Conservation (phyloP, 345 rosid genomes). For the Salix purpurea region DNA sequence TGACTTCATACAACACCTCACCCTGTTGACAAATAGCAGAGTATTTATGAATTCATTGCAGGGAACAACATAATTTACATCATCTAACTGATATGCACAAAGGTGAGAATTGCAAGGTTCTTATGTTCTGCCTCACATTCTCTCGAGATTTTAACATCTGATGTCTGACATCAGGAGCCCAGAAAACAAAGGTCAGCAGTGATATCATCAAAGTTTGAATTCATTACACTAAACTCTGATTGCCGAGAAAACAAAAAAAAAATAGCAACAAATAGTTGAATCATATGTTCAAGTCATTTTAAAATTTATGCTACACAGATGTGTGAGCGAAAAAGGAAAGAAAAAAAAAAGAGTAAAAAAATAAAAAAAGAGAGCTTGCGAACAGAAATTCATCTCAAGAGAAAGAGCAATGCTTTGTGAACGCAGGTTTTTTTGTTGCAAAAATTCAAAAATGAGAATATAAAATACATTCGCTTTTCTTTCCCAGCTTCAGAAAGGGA, state of each 20-base stretch:
- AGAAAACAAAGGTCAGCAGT: background rate
- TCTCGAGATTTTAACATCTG: background rate
- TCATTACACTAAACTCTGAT: background rate
- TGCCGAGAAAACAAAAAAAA: background rate
- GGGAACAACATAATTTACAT: background rate
- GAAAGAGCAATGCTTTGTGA: background rate
- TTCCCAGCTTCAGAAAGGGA: too few species aligned
- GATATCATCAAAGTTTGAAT: background rate
- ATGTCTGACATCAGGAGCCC: background rate
- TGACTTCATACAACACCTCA: constrained; percentile 78
- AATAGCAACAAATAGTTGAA: background rate
- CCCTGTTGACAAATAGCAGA: constrained; percentile 41
- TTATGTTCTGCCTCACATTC: too few species aligned
- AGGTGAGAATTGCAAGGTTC: background rate
- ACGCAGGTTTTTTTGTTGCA: background rate
- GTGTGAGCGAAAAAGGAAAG: background rate
- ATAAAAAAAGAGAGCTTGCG: too few species aligned
- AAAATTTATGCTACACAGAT: background rate
- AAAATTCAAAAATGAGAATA: too few species aligned
- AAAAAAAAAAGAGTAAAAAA: too few species aligned
- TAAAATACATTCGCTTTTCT: too few species aligned
- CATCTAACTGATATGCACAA: background rate
- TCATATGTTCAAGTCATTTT: background rate
- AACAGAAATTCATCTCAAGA: background rate
- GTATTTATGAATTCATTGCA: background rate